Conservation (phyloP, 192 early-diverging fungal species). For the Ramicandelaber brevisporus region DNA sequence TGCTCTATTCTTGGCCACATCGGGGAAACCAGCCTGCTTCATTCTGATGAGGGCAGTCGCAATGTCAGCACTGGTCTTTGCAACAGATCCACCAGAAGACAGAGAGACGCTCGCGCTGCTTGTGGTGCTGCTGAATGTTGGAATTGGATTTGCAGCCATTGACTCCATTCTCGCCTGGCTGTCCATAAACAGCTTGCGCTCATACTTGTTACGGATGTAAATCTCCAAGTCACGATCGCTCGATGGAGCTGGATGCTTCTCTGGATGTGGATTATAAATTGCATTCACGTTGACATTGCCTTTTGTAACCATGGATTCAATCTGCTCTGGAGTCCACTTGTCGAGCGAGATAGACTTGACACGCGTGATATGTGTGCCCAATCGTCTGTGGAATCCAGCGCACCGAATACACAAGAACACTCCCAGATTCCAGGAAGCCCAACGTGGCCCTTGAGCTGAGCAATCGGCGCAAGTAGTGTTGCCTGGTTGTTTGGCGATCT, state of each 20-base stretch:
- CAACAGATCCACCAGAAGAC: constrained; percentile 4
- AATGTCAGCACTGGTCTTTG: constrained; percentile 4
- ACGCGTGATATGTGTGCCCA: constrained; percentile 76
- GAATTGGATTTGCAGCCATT: constrained; percentile 6
- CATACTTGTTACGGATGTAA: constrained; percentile 84
- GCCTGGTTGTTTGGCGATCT: constrained; percentile 35
- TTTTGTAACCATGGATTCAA: constrained; percentile 26
- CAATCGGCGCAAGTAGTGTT: constrained; percentile 59
- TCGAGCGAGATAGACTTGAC: constrained; percentile 81
- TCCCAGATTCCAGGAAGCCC: constrained; percentile 76
- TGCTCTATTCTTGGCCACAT: constrained; percentile 30
- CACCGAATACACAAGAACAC: constrained; percentile 89
- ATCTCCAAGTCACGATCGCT: constrained; percentile 59
- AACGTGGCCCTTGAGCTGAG: constrained; percentile 45
- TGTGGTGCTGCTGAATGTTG: constrained; percentile 1
- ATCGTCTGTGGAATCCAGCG: constrained; percentile 46
- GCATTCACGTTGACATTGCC: constrained; percentile 44
- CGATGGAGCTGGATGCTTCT: constrained; percentile 31
- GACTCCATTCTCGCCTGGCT: too few species aligned
- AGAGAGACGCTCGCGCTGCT: constrained; percentile 2
- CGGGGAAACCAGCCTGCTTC: constrained; percentile 64
- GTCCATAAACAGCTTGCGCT: constrained; percentile 36
- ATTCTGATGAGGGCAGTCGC: constrained; percentile 16
- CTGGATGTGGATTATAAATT: constrained; percentile 40
- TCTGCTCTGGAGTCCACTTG: constrained; percentile 63